Percentiles rank a stretch among this genome's conserved stretches.
Evolutionary conservation across 306 rosid genomes (phyloP).

Genomic region (Corylus americana): DNA sequence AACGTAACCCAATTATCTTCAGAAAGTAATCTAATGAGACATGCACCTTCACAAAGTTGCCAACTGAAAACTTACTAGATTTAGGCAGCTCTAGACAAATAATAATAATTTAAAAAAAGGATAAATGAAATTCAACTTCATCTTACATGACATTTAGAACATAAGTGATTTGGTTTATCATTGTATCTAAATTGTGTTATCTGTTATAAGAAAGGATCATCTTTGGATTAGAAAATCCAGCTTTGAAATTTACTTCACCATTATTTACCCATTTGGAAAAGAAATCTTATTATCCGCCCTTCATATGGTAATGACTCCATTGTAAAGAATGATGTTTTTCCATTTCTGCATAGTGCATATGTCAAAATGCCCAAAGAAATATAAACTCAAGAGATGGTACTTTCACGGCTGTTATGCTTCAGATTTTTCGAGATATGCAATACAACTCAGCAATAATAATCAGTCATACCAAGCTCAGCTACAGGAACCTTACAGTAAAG

Average conservation of each 20-base stretch:
- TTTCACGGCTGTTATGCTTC: neutral
- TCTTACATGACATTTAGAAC: neutral
- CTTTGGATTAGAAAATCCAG: neutral
- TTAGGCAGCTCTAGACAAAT: neutral
- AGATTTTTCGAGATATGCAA: neutral
- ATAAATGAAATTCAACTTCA: neutral
- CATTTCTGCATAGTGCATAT: too few species aligned
- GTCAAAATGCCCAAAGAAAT: neutral
- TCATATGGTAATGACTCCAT: slow-evolving; percentile 2
- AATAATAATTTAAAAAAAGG: too few species aligned
- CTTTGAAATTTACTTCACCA: neutral
- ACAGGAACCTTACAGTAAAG: neutral
- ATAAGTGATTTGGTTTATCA: neutral
- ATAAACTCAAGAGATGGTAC: neutral
- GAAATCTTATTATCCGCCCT: neutral
- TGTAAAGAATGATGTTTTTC: neutral
- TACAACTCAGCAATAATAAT: neutral
- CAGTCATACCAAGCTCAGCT: neutral
- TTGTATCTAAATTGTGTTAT: neutral
- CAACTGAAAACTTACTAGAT: neutral
- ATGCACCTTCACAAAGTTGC: neutral
- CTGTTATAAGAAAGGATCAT: neutral
- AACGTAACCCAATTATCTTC: neutral
- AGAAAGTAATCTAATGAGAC: neutral
- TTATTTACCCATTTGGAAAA: neutral